A percentile compares a stretch with the other conserved stretches of the same genome.
Conservation (phyloP, 176 grass and related monocot genomes). For the Hsuehochloa calcarea region DNA sequence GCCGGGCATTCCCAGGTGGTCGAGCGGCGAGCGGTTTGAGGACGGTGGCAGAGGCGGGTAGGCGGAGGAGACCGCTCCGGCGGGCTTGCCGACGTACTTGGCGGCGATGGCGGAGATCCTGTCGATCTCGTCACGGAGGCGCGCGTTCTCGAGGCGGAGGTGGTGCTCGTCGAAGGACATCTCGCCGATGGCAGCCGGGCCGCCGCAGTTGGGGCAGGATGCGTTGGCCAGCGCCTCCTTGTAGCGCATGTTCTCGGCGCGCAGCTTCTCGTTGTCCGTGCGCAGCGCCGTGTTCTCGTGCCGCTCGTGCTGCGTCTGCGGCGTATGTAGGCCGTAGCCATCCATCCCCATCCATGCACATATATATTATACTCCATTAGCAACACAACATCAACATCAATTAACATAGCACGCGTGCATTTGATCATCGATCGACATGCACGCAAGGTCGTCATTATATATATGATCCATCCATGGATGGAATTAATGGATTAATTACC, state of each 20-base stretch:
- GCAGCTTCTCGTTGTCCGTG: slow-evolving; percentile 69
- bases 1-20: slow-evolving; percentile 45
- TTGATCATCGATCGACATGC: not conserved
- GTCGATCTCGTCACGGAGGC: slow-evolving; percentile 79
- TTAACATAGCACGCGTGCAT: not conserved
- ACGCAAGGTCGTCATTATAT: not conserved
- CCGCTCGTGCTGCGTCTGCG: slow-evolving; percentile 81
- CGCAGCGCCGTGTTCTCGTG: slow-evolving; percentile 72
- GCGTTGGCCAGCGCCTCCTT: slow-evolving; percentile 71
- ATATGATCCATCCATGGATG: not conserved
- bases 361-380: not conserved
- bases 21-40: slow-evolving; percentile 39
- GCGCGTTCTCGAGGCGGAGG: slow-evolving; percentile 75
- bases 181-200: slow-evolving; percentile 67
- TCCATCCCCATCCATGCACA: not conserved
- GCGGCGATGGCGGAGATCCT: slow-evolving; percentile 84
- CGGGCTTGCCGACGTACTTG: slow-evolving; percentile 73
- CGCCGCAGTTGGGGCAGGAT: slow-evolving; percentile 86
- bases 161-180: slow-evolving; percentile 96
- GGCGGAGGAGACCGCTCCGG: slow-evolving; percentile 14
- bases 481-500: slow-evolving; percentile 5
- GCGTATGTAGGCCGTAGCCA: not conserved
- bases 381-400: not conserved
- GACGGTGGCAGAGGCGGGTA: slow-evolving; percentile 22
- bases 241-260: slow-evolving; percentile 76